Base-by-base conservation (phyloP, 805 yeast genomes). In the Candida vartiovaarae region DNA sequence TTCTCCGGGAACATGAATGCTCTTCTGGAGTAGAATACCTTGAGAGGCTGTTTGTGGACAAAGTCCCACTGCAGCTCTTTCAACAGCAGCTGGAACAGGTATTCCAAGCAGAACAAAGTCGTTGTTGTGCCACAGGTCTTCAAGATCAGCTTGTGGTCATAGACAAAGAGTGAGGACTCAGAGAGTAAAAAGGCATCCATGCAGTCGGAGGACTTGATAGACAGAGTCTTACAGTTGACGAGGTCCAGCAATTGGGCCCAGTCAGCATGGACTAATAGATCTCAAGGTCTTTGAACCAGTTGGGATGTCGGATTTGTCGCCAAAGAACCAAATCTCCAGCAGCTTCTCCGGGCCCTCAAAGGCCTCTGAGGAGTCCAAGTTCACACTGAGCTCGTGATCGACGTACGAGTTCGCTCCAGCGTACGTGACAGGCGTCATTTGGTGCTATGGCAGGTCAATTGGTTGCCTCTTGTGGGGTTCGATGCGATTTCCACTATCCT, bases 81-180 rank as follows among this genome's bases (percentile, higher is more conserved):
- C 15, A 61, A 53, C 4, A 79, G 74, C 31, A 75, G 56, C 38
- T 76, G 75, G 48, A 85, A 76, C 40, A 91, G 64, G 40, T 76
- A 72, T 27, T 77, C 78, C 27, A 91, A 64, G 52, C 96, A 91
- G 25, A 79, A 75, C 45, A 91, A 71, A 1, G 96, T 83, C 1
- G 96, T 88, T 1, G 98, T 91, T 4, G 97, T 90, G 6, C 99
- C 99, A 62, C 99, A 91, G 5, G 99, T 91, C 64, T 91, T 91
- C 59, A 91, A 72, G 40, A 91, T 80, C 49, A 93, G 55, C 62
- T 85, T 88, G 65, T 89, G 90, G 20, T 85, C 80, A 60, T 82
- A 91, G 27, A 93, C 95, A 65, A 91, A 90, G 57, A 93, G 67
- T 15, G 96, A 85, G 38, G 95, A 84, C 65, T 91, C 99, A 45